Conservation (phyloP, 106 monocot species). For the Dioscorea dumetorum region DNA sequence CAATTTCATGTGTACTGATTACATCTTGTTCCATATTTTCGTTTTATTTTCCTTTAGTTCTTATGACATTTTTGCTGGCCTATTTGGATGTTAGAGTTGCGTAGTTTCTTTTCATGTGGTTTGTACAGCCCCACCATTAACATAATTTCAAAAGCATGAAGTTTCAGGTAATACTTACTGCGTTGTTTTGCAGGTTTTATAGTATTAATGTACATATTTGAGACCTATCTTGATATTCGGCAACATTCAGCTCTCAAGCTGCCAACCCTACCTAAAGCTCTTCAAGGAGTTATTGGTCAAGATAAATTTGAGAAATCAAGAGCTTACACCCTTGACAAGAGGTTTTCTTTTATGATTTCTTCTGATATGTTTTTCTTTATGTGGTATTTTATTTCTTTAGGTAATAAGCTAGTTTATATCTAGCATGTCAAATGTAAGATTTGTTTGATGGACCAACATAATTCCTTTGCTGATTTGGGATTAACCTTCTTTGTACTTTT, state of each 20-base stretch:
- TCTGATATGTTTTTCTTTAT: conserved; percentile 1
- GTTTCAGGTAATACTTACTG: neutral
- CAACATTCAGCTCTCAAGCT: conserved; percentile 80
- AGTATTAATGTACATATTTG: conserved; percentile 81
- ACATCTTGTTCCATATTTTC: neutral
- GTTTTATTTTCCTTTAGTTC: neutral
- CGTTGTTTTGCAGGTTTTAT: conserved; percentile 70
- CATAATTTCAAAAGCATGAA: neutral
- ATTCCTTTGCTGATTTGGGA: neutral
- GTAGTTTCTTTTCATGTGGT: neutral
- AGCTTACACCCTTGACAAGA: conserved; percentile 95
- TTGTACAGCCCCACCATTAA: neutral
- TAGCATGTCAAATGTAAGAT: neutral
- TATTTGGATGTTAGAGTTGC: neutral
- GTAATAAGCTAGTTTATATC: neutral
- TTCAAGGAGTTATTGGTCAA: conserved; percentile 67
- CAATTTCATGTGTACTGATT: neutral
- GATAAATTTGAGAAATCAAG: conserved; percentile 85
- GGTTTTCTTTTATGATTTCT: conserved; percentile 31
- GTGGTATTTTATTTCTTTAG: neutral
- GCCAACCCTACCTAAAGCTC: conserved; percentile 63
- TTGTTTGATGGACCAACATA: neutral
- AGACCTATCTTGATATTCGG: conserved; percentile 87
- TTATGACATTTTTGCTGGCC: neutral
- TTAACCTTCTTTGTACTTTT: conserved; percentile 1